Conservation (phyloP, 192 early-diverging fungal species). For the Gonapodya sp. region DNA sequence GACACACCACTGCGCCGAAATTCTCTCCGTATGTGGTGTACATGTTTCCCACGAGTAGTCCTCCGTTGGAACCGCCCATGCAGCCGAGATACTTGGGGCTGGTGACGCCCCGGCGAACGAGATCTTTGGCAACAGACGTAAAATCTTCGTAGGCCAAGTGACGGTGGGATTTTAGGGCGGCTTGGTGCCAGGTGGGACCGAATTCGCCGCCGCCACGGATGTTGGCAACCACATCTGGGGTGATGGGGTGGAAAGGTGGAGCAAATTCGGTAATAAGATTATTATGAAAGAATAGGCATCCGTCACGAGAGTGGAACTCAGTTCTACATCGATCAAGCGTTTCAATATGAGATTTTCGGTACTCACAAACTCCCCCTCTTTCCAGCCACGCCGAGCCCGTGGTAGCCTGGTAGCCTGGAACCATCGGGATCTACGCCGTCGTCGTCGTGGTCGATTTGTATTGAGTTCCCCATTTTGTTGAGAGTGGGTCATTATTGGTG, state of each 20-base stretch:
- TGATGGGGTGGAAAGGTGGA: too few species aligned
- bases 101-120: neutral
- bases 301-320: too few species aligned
- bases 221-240: conserved; percentile 8
- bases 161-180: conserved; percentile 6
- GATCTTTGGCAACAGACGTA: neutral
- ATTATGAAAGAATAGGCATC: too few species aligned
- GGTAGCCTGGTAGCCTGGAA: conserved; percentile 10
- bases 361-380: neutral
- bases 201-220: conserved; percentile 8
- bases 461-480: too few species aligned
- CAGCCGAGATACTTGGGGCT: neutral
- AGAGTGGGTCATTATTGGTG: too few species aligned
- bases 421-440: neutral
- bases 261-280: too few species aligned
- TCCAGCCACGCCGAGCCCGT: conserved; percentile 1
- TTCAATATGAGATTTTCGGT: too few species aligned
- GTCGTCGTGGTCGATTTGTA: neutral
- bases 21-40: neutral
- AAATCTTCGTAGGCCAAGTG: conserved; percentile 6
- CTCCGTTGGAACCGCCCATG: conserved; percentile 10
- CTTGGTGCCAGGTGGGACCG: conserved; percentile 9
- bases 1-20: conserved; percentile 8
- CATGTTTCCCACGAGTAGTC: conserved; percentile 9
- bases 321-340: too few species aligned